Base-by-base conservation (phyloP, 2,329 filamentous ascomycete genomes). In the Plenodomus lindquistii region DNA sequence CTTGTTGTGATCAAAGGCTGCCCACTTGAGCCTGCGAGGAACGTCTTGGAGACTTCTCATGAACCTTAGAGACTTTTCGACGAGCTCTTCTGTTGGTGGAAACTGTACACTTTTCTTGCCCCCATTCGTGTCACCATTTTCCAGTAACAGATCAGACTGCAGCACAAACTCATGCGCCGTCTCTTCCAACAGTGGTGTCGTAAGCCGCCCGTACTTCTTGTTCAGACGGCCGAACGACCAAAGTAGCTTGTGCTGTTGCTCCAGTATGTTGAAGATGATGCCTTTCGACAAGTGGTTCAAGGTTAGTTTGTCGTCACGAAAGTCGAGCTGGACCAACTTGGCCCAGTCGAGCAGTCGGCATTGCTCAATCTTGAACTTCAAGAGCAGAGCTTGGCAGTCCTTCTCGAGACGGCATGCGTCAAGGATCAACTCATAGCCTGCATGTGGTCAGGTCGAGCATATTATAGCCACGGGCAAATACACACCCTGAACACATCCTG, bases 321-420 rank as follows among this genome's bases (percentile, higher is more conserved):
- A 69, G 37, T 66, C 63, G 3, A 74, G 54, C 4, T 59, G 50
- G 2, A 71, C 64, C 7, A 68, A 56, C 29, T 67, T 59, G 8
- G 65, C 71, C 72, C 72, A 74, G 21, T 74, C 62, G 10, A 74
- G 46, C 8, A 74, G 58, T 18, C 71, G 65, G n/a, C 67, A 60
- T 45, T 74, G 64, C 43, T 74, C 71, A 5, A 69, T 63, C 42
- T 69, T 71, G 20, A 74, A 51, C 17, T 69, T 67, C n/a, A 73
- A 60, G 1, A 69, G 59, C 11, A 73, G 55, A 40, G 67, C 62
- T 39, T 73, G 61, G 41, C 56, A 70, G 21, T 70, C 61, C 4
- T 56, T 47, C 5, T 64, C 59, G 50, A 70, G 61, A 29, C 62
- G 56, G n/a, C 62, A 65, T 8, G 70, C 71, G 45, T 74, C 72